Evolutionary conservation across 495 filamentous ascomycete genomes (phyloP), one percentile per base, ranked within the genome.

Genomic region (Lophiotrema nucula): DNA sequence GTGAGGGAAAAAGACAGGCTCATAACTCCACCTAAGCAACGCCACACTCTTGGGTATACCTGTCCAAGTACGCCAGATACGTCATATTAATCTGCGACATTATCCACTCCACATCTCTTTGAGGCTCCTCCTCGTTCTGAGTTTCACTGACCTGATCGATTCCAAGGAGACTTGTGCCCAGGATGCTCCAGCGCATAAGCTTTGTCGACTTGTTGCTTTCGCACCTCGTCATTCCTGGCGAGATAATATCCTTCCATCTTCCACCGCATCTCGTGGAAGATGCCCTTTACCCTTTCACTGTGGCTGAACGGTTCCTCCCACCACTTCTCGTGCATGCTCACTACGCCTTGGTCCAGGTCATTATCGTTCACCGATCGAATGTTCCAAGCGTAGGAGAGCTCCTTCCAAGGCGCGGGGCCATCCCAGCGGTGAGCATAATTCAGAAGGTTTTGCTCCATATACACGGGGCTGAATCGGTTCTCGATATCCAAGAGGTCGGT

Each of bases 271-370:
- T 18, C 28, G 18, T 16, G 43, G 12, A 61, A 38, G 23, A 24
- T 33, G 18, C 55, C 51, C 41, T 44, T 56, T 23, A 65, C 38
- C 26, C 26, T 42, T 21, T 50, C 41, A 38, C 39, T 62, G 3
- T 19, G 26, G 35, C 52, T 55, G 23, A 43, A 57, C 15, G 47
- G 44, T 25, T 57, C 15, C 16, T 58, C 31, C 59, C 64, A 67
- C 60, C 64, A 67, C 50, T 67, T 67, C 39, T 64, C 63, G 31
- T 66, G 63, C 53, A 62, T 58, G 19, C 58, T 62, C 2, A 50
- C 54, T 11, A 62, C 43, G 4, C 63, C 63, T 26, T 62, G 25
- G 12, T 62, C 59, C 15, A 66, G 44, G 42, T 66, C 63, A 6
- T 56, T 45, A 23, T 57, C 53, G 27, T 45, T 63, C 18, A 44